Evolutionary conservation across 345 rosid species (phyloP).

Genomic region (Euphorbia tirucalli): DNA sequence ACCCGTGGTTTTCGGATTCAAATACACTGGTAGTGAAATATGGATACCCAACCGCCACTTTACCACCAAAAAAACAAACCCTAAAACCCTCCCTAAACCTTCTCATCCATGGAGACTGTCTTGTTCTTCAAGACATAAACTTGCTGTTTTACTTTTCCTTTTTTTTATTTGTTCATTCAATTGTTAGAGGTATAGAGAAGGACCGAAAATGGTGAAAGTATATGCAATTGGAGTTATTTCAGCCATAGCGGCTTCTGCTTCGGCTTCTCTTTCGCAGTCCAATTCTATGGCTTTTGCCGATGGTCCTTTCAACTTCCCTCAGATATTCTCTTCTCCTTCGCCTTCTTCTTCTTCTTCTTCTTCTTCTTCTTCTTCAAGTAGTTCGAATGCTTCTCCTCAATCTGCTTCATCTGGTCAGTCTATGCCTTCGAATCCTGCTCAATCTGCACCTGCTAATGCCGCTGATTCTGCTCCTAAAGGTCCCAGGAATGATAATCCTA

Average conservation of each 20-base stretch:
- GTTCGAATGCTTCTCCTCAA: constrained; percentile 25
- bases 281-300: constrained; percentile 43
- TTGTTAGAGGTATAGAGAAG: not conserved
- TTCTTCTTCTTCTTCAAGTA: constrained; percentile 21
- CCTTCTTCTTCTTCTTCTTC: constrained; percentile 18
- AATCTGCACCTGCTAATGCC: constrained; percentile 19
- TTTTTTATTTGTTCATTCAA: not conserved
- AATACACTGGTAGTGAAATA: not conserved
- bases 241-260: constrained; percentile 62
- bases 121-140: constrained; percentile 16
- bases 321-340: constrained; percentile 32
- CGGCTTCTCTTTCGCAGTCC: constrained; percentile 45
- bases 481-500: constrained; percentile 65
- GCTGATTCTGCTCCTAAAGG: constrained; percentile 42
- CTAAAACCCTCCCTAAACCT: constrained; percentile 20
- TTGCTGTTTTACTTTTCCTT: too few relatives aligned
- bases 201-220: constrained; percentile 53
- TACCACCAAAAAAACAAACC: not conserved
- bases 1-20: not conserved
- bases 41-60: not conserved
- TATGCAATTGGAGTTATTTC: constrained; percentile 60
- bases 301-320: constrained; percentile 55
- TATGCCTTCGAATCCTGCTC: constrained; percentile 36
- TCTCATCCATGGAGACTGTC: constrained; percentile 7
- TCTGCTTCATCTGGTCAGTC: constrained; percentile 24